These are phyloP conservation scores for Rhodotorula diobovata DNA, from an alignment of 768 basidiomycete species.

Conservation along the genomic window DNA sequence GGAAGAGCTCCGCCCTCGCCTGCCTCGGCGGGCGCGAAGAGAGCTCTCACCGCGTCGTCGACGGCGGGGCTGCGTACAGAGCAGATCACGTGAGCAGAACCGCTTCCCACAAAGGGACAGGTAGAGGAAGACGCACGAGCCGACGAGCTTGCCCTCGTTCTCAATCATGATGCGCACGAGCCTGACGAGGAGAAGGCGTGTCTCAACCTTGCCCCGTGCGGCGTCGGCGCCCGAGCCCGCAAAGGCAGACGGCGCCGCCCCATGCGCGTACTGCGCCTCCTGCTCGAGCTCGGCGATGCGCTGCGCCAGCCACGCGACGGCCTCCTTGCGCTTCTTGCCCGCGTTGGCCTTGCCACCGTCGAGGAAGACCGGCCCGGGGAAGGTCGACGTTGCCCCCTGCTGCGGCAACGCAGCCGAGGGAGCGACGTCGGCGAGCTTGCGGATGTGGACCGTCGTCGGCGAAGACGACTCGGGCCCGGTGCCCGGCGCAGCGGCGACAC, in stretches of 20 bases:
- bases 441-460: slow-evolving; percentile 57
- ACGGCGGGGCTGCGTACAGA: slow-evolving; percentile 56
- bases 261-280: slow-evolving; percentile 63
- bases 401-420: slow-evolving; percentile 50
- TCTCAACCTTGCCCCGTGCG: slow-evolving; percentile 64
- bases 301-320: slow-evolving; percentile 70
- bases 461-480: slow-evolving; percentile 54
- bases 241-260: slow-evolving; percentile 48
- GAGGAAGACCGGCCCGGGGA: slow-evolving; percentile 80
- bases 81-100: not conserved
- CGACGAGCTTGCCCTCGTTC: slow-evolving; percentile 78
- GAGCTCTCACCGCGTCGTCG: slow-evolving; percentile 69
- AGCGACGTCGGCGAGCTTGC: slow-evolving; percentile 64
- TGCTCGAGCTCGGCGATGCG: slow-evolving; percentile 70
- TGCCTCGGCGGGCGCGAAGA: slow-evolving; percentile 57
- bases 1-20: slow-evolving; percentile 23
- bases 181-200: slow-evolving; percentile 67
- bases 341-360: slow-evolving; percentile 56
- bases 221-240: slow-evolving; percentile 23
- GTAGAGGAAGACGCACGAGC: slow-evolving; percentile 60
- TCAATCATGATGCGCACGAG: slow-evolving; percentile 76
- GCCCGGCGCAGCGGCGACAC: slow-evolving; percentile 48
- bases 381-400: slow-evolving; percentile 57
- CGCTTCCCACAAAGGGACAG: not conserved
- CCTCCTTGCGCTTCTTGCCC: slow-evolving; percentile 79